Base-by-base conservation (phyloP, 768 basidiomycete genomes). In the Suillus luteus region DNA sequence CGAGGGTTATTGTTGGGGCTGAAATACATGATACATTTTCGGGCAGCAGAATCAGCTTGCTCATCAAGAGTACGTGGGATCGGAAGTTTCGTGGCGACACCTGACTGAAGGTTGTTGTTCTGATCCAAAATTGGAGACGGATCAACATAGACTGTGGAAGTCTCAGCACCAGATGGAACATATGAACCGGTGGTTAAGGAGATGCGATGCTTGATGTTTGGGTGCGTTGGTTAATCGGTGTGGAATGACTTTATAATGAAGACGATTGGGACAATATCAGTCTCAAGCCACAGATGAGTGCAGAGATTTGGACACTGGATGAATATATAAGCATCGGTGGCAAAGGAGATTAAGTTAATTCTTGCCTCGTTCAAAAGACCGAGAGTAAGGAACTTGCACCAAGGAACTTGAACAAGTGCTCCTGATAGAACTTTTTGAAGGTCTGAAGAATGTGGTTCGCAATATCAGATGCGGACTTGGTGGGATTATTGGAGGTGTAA, bases 241-340 rank as follows among this genome's bases (percentile, higher is more conserved):
- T 91, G 90, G 84, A 82, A 89, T 11, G 87, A 83, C 75, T 92
- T 92, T 83, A 92, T 91, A 76, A 91, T 91, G 80, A 92, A 92
- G 40, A 91, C 91, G 75, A 90, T 82, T 63, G 92, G 92, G 22
- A 94, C 91, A 58, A 93, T 87, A 71, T 94, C 93, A 73, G 90
- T 73, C 55, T 91, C 90, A 59, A 91, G 72, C 93, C 93, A 95
- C 12, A 95, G 83, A 48, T 86, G 86, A 33, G 92, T 93, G 76
- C 91, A 91, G n/a, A 95, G 77, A 70, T 92, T 92, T 11, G 93
- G 93, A 43, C 80, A 82, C 86, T 91, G 70, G 14, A 64, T 59
- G 46, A 61, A 74, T 62, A 55, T 65, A 57, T 75, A 38, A 68
- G 75, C 57, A 61, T 24, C 19, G 17, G 27, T 63, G 5, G 27